Evolutionary conservation across 495 filamentous ascomycete species (phyloP).

Genomic region (Thozetella sp.): DNA sequence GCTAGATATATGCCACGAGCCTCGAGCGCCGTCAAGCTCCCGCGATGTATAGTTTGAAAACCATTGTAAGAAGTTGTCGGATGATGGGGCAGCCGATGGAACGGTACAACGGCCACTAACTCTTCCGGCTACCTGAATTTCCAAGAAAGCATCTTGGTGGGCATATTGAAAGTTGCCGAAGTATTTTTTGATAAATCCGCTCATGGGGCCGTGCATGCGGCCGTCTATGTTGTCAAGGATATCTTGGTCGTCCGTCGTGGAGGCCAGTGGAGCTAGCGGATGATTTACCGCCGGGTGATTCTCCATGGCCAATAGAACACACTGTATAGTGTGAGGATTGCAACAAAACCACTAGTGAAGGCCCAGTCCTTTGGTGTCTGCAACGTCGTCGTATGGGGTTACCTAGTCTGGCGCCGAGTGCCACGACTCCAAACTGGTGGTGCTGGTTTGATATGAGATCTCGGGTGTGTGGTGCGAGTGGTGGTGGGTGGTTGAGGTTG

Average conservation of each 20-base stretch:
- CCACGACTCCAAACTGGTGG: not conserved
- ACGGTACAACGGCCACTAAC: no score
- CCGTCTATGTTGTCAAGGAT: constrained; percentile 26
- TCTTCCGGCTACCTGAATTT: no score
- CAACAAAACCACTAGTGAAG: not conserved
- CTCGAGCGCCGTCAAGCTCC: constrained; percentile 16
- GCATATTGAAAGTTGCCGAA: constrained; percentile 20
- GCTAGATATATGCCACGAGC: constrained; percentile 22
- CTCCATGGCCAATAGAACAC: constrained; percentile 1
- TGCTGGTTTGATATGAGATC: not conserved
- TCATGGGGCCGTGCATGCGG: constrained; percentile 25
- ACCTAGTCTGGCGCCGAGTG: not conserved
- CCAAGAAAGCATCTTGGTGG: no score
- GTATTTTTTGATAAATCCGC: constrained; percentile 20
- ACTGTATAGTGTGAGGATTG: not conserved
- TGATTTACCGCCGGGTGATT: constrained; percentile 5
- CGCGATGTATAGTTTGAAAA: constrained; percentile 20
- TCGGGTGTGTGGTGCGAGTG: not conserved
- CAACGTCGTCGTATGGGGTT: not conserved
- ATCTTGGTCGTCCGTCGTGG: constrained; percentile 19
- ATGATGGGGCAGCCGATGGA: no score
- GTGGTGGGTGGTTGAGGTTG: not conserved
- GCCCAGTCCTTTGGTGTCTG: not conserved
- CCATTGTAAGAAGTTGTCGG: constrained; percentile 20
- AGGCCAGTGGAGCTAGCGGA: constrained; percentile 9